phyloP scores from a whole-genome alignment of 495 filamentous ascomycete genomes.

The Penicillium egyptiacum region DNA sequence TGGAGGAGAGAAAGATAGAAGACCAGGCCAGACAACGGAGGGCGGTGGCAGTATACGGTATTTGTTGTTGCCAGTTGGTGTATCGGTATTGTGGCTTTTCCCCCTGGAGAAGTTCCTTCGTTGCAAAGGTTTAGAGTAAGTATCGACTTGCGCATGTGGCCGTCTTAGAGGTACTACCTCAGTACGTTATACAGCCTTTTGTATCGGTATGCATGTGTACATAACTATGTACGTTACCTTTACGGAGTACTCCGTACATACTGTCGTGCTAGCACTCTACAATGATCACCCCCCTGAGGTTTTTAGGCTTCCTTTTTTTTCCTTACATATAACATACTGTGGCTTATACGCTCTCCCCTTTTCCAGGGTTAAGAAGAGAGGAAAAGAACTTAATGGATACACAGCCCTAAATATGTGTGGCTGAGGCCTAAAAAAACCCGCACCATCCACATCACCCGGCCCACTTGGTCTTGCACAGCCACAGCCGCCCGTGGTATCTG shows the following conservation, averaged over 20 bases:
- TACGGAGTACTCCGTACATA: background rate
- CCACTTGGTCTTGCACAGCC: slow-evolving; percentile 7
- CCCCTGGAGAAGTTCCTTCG: background rate
- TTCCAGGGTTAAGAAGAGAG: background rate
- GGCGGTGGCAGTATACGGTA: slow-evolving; percentile 31
- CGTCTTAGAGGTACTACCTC: background rate
- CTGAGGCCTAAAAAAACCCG: slow-evolving; percentile 1
- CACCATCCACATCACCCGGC: background rate
- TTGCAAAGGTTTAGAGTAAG: background rate
- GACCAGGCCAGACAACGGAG: slow-evolving; percentile 30
- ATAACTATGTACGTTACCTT: background rate
- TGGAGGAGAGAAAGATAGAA: slow-evolving; percentile 30
- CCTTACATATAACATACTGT: background rate
- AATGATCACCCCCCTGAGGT: slow-evolving; percentile 10
- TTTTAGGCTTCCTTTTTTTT: slow-evolving; percentile 12
- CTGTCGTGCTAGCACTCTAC: background rate
- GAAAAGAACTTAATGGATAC: background rate
- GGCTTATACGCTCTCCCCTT: background rate
- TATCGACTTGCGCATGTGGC: background rate
- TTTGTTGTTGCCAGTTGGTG: slow-evolving; percentile 17
- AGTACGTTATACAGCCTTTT: background rate
- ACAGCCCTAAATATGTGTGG: slow-evolving; percentile 11
- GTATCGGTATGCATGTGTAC: slow-evolving; percentile 1
- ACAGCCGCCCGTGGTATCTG: slow-evolving; percentile 7
- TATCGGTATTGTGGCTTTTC: slow-evolving; percentile 13